A percentile compares a stretch with the other conserved stretches of the same genome.
phyloP scores from a whole-genome alignment of 2,329 filamentous ascomycete genomes.

The Penicillium sp. region DNA sequence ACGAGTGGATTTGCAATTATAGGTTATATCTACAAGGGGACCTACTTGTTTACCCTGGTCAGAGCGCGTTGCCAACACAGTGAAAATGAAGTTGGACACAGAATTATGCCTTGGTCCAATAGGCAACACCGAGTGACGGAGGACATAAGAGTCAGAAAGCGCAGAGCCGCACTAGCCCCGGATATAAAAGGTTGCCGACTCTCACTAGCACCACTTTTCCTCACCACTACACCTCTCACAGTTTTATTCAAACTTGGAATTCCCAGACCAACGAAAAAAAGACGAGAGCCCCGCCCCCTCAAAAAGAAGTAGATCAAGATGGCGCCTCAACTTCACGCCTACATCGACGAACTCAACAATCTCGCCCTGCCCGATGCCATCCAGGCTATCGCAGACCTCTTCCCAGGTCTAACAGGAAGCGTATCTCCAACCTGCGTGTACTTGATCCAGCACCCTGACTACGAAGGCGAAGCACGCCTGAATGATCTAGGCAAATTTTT shows the following conservation, averaged over 20 bases:
- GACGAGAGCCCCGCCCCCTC: too few species aligned
- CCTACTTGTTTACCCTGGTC: too few species aligned
- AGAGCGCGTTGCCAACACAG: too few species aligned
- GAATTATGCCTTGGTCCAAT: not conserved
- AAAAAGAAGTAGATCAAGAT: not conserved
- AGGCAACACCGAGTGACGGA: not conserved
- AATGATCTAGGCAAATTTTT: slow-evolving; percentile 17
- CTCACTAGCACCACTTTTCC: not conserved
- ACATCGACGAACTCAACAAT: slow-evolving; percentile 13
- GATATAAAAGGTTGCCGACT: not conserved
- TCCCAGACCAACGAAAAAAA: too few species aligned
- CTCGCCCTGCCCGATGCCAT: slow-evolving; percentile 11
- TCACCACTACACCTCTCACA: too few species aligned
- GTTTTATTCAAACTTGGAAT: too few species aligned
- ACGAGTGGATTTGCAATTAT: too few species aligned
- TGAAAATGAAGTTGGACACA: not conserved
- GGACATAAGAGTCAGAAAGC: too few species aligned
- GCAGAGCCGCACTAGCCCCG: not conserved
- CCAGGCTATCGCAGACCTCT: slow-evolving; percentile 10
- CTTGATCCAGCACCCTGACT: slow-evolving; percentile 13
- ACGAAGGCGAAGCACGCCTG: slow-evolving; percentile 14
- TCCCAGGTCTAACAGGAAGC: slow-evolving; percentile 12
- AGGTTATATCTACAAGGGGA: too few species aligned
- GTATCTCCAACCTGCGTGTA: slow-evolving; percentile 11
- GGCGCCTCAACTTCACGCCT: slow-evolving; percentile 2